Base-by-base conservation (phyloP, 176 grass and related monocot genomes). In the Oropetium thomaeum region DNA sequence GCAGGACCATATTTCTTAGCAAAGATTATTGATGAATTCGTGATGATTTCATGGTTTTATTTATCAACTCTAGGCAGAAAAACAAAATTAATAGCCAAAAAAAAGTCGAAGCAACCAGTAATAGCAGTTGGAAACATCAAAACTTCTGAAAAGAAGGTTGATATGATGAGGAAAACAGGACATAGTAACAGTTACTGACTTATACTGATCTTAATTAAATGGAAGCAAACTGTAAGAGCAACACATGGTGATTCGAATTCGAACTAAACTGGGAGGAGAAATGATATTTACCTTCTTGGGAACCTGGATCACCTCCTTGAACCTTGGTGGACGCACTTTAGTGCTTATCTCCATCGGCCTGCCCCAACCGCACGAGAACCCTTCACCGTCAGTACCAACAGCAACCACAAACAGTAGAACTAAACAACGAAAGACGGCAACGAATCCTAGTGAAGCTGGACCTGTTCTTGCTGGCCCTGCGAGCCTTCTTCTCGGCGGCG, bases 331-430 rank as follows among this genome's bases (percentile, higher is more conserved):
- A 2, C 79, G 76, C 48, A 95, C 81, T 55, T 99, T 99, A 19
- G 79, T 90, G 75, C 96, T 99, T 30, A 92, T 84, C 85, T 99
- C 96, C 87, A 90, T 95, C 17, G 96, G 96, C 79, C 96, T 95
- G 55, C 48, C 35, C n/a, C 51, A 71, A 80, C 19, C 54, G 65
- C 3, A 51, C 12, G 16, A 63, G 23, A 57, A 76, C 19, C 58
- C 60, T 70, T 84, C 67, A 70, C 58, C 60, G 70, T 84, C 67
- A 70, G 54, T 5, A 67, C 22, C 44, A 28, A 29, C 41, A 33
- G 31, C 31, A 19, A 22, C 15, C 9, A 33, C 40, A 20, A 79
- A 42, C 39, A 47, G 10, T 27, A 80, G 6, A 79, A 63, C 5
- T 70, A n/a, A n/a, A n/a, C 14, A 4, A 59, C 3, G 29, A 39